phyloP scores from a whole-genome alignment of 345 rosid genomes.

The Eucalyptus pauciflora region DNA sequence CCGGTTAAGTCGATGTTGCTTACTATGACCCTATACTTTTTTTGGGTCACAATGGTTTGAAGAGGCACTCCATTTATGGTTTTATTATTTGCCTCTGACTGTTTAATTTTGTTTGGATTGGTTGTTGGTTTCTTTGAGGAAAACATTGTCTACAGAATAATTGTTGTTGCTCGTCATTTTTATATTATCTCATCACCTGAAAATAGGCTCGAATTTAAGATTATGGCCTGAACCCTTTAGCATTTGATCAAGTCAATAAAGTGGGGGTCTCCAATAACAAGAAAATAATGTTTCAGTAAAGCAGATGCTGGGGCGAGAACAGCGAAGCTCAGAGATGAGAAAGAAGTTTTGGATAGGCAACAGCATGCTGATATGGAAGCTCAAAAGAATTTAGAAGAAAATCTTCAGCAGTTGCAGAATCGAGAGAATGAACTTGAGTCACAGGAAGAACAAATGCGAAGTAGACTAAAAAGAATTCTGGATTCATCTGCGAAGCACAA shows the following conservation, averaged over 20 bases:
- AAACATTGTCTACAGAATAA: neutral
- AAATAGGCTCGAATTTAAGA: neutral
- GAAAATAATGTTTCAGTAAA: constrained; percentile 45
- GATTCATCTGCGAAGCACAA: constrained; percentile 53
- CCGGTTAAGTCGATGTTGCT: neutral
- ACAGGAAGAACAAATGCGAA: constrained; percentile 70
- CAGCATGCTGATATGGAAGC: constrained; percentile 89
- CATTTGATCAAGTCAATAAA: neutral
- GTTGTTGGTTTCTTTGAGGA: neutral
- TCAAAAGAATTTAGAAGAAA: constrained; percentile 87
- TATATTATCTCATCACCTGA: neutral
- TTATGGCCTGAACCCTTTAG: neutral
- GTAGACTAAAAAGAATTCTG: constrained; percentile 46
- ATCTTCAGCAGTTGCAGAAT: constrained; percentile 73
- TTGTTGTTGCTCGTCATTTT: neutral
- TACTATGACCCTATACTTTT: neutral
- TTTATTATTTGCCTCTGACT: neutral
- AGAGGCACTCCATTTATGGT: neutral
- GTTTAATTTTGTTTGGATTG: neutral
- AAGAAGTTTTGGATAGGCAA: constrained; percentile 92
- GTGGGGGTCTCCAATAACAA: neutral
- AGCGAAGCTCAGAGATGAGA: constrained; percentile 79
- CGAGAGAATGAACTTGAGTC: constrained; percentile 62
- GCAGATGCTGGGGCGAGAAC: constrained; percentile 95
- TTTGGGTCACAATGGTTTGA: neutral